A percentile compares a stretch with the other conserved stretches of the same genome.
Evolutionary conservation across 768 basidiomycete genomes (phyloP).

Genomic region (Austroboletus festivus): DNA sequence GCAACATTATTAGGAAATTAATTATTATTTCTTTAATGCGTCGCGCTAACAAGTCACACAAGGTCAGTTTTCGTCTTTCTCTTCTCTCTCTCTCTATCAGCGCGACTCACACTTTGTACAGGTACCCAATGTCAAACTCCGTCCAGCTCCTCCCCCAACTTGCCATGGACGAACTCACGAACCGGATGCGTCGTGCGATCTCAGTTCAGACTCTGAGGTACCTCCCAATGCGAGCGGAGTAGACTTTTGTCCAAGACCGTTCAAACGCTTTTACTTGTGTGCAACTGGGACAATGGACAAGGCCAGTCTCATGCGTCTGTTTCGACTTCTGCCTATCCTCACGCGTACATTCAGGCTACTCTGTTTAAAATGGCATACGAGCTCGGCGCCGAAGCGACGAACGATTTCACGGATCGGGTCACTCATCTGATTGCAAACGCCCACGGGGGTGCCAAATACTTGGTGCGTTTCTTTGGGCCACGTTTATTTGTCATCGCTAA

Average conservation of each 20-base stretch:
- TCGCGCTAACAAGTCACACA: slow-evolving; percentile 64
- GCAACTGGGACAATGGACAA: slow-evolving; percentile 80
- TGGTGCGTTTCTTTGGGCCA: slow-evolving; percentile 40
- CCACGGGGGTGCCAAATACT: slow-evolving; percentile 85
- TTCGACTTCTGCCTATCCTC: background rate
- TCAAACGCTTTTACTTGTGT: slow-evolving; percentile 62
- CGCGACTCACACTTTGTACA: slow-evolving; percentile 24
- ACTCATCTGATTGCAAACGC: slow-evolving; percentile 82
- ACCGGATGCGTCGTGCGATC: slow-evolving; percentile 32
- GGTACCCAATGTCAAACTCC: slow-evolving; percentile 83
- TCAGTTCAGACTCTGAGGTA: slow-evolving; percentile 49
- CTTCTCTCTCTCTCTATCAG: background rate
- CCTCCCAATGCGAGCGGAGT: slow-evolving; percentile 43
- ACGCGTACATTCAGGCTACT: slow-evolving; percentile 44
- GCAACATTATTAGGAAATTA: background rate
- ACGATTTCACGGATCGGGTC: slow-evolving; percentile 78
- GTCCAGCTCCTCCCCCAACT: slow-evolving; percentile 50
- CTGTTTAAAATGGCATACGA: slow-evolving; percentile 76
- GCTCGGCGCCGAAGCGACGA: slow-evolving; percentile 69
- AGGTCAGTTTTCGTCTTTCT: slow-evolving; percentile 36
- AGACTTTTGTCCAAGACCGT: slow-evolving; percentile 62
- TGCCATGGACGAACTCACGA: slow-evolving; percentile 12
- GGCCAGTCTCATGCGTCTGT: slow-evolving; percentile 39
- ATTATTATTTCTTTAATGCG: slow-evolving; percentile 35
- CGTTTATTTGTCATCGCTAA: background rate